Evolutionary conservation across 192 early-diverging fungal genomes (phyloP).

Genomic region (Geranomyces variabilis): DNA sequence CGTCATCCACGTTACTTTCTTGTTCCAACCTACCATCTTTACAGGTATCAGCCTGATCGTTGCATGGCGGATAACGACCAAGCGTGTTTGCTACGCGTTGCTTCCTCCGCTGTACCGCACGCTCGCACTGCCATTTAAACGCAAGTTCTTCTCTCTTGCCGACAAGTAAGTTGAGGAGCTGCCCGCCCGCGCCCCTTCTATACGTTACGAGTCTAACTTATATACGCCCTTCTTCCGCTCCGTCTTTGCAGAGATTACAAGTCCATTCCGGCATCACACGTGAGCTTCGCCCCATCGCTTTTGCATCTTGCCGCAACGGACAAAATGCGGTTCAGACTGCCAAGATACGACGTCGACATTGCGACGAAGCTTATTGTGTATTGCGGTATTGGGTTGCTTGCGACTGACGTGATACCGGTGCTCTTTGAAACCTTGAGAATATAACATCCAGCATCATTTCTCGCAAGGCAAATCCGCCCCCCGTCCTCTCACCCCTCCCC

Average conservation of each 20-base stretch:
- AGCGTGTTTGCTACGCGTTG: constrained; percentile 20
- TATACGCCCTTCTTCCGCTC: background rate
- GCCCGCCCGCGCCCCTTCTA: background rate
- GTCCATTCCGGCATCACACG: constrained; percentile 14
- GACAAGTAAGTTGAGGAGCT: constrained; percentile 19
- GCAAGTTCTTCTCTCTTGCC: constrained; percentile 30
- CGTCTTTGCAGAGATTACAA: constrained; percentile 4
- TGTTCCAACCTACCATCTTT: too few species aligned
- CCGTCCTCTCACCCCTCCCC: too few species aligned
- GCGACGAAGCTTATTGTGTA: constrained; percentile 37
- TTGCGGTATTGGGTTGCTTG: constrained; percentile 42
- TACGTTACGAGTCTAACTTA: background rate
- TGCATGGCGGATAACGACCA: constrained; percentile 23
- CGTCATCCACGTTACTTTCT: too few species aligned
- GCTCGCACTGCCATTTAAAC: constrained; percentile 23
- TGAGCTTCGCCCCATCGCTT: constrained; percentile 21
- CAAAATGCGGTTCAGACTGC: constrained; percentile 21
- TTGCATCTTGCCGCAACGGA: constrained; percentile 4
- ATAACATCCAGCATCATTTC: too few species aligned
- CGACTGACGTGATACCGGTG: constrained; percentile 31
- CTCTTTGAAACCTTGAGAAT: constrained; percentile 28
- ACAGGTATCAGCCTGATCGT: constrained; percentile 25
- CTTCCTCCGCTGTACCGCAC: constrained; percentile 24
- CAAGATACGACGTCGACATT: constrained; percentile 34
- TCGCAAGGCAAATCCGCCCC: too few species aligned